phyloP scores from a whole-genome alignment of 164 flowering plant genomes.

The Chimonanthus praecox region DNA sequence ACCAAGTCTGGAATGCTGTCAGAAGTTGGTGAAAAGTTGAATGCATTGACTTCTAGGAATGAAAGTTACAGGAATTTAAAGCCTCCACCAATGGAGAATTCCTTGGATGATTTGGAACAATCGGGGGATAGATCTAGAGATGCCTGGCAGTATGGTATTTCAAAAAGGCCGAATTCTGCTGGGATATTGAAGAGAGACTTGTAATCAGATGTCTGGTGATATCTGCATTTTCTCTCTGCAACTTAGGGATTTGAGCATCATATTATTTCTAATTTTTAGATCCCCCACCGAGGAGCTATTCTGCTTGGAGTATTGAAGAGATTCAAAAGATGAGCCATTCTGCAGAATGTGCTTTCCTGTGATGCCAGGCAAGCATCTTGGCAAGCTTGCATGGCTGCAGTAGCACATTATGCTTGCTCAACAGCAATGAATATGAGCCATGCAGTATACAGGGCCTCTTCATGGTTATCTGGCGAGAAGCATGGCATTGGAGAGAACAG shows the following conservation, averaged over 20 bases:
- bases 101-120: conserved; percentile 45
- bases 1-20: conserved; percentile 58
- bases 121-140: conserved; percentile 48
- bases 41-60: conserved; percentile 32
- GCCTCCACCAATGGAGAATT: conserved; percentile 33
- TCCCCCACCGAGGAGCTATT: neutral
- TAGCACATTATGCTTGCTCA: neutral
- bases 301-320: neutral
- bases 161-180: conserved; percentile 33
- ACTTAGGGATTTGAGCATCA: conserved; percentile 3
- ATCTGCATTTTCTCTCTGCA: neutral
- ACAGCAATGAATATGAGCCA: neutral
- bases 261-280: neutral
- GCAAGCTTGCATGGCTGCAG: neutral
- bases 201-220: conserved; percentile 3
- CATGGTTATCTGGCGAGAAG: neutral
- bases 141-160: conserved; percentile 52
- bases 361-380: neutral
- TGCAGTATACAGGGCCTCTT: neutral
- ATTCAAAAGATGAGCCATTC: neutral
- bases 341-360: neutral
- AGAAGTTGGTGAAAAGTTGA: conserved; percentile 39
- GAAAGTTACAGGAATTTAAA: conserved; percentile 41
- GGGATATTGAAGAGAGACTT: conserved; percentile 28
- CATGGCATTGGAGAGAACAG: neutral